These are phyloP conservation scores for Termitomyces sp. DNA, from an alignment of 1,284 basidiomycete species.

Conservation along the genomic window DNA sequence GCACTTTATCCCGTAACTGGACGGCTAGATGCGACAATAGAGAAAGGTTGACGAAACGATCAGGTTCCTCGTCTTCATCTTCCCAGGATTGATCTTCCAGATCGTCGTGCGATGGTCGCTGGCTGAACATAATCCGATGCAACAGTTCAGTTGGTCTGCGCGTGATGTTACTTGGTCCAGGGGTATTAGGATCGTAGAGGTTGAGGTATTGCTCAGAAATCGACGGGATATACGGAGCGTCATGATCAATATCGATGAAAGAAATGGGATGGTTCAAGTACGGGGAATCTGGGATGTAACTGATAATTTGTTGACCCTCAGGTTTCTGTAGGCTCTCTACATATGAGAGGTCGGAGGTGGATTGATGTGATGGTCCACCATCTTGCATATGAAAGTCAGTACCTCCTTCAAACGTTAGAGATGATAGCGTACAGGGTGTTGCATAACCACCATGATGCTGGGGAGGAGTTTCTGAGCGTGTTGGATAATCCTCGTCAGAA, in stretches of 20 bases:
- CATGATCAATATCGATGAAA: background rate
- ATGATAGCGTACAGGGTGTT: slow-evolving; percentile 4
- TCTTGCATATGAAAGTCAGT: slow-evolving; percentile 6
- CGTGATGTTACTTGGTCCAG: slow-evolving; percentile 13
- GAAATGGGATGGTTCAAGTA: background rate
- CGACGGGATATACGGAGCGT: slow-evolving; percentile 1
- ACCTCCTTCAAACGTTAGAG: background rate
- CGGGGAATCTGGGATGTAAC: slow-evolving; percentile 7
- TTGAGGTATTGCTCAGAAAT: slow-evolving; percentile 10
- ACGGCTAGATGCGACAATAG: slow-evolving; percentile 87
- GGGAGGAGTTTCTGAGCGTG: slow-evolving; percentile 5
- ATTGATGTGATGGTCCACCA: slow-evolving; percentile 5
- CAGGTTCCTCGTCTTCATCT: slow-evolving; percentile 69
- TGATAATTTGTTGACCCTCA: background rate
- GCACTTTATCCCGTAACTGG: slow-evolving; percentile 82
- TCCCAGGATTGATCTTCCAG: slow-evolving; percentile 47
- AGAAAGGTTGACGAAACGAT: slow-evolving; percentile 81
- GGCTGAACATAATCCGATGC: slow-evolving; percentile 24
- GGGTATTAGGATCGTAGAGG: slow-evolving; percentile 2
- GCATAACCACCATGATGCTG: slow-evolving; percentile 2
- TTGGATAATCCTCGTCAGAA: background rate
- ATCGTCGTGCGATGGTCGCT: slow-evolving; percentile 35
- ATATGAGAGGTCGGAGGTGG: slow-evolving; percentile 17
- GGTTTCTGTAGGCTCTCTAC: slow-evolving; percentile 4
- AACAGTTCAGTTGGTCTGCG: slow-evolving; percentile 30